Percentiles rank a stretch among this genome's conserved stretches.
phyloP scores from a whole-genome alignment of 129 eudicot genomes.

The Pseudognaphalium luteoalbum region DNA sequence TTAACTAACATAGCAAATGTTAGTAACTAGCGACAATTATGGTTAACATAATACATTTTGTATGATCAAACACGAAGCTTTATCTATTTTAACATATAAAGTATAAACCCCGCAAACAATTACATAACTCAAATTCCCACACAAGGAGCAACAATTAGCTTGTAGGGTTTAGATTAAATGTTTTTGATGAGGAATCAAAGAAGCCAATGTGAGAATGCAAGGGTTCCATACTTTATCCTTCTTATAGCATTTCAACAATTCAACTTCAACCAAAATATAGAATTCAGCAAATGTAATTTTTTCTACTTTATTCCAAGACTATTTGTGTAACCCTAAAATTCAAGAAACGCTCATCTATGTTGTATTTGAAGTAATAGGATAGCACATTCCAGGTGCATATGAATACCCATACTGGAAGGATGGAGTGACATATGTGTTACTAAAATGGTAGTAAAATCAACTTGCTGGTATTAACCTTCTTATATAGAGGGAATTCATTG shows the following conservation, averaged over 20 bases:
- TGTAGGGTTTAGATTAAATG: background rate
- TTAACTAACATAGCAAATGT: too few relatives aligned
- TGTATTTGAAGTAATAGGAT: too few relatives aligned
- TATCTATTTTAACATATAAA: background rate
- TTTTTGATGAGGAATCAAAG: background rate
- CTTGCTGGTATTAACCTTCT: conserved; percentile 55
- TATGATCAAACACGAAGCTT: background rate
- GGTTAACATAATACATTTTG: background rate
- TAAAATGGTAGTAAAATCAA: background rate
- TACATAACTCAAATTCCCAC: background rate
- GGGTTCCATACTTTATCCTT: conserved; percentile 67
- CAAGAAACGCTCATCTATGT: too few relatives aligned
- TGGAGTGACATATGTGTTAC: too few relatives aligned
- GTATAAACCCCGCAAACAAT: background rate
- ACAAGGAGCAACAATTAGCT: background rate
- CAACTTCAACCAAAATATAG: conserved; percentile 8
- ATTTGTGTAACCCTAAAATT: too few relatives aligned
- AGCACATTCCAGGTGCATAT: conserved; percentile 54
- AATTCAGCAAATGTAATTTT: too few relatives aligned
- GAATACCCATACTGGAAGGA: background rate
- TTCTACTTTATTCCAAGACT: too few relatives aligned
- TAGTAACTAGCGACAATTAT: background rate
- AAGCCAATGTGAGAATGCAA: conserved; percentile 44
- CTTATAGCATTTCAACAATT: background rate
- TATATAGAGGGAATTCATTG: conserved; percentile 66